These are phyloP conservation scores for Oryza australiensis DNA, from an alignment of 176 grass and related monocot species.

Conservation along the genomic window DNA sequence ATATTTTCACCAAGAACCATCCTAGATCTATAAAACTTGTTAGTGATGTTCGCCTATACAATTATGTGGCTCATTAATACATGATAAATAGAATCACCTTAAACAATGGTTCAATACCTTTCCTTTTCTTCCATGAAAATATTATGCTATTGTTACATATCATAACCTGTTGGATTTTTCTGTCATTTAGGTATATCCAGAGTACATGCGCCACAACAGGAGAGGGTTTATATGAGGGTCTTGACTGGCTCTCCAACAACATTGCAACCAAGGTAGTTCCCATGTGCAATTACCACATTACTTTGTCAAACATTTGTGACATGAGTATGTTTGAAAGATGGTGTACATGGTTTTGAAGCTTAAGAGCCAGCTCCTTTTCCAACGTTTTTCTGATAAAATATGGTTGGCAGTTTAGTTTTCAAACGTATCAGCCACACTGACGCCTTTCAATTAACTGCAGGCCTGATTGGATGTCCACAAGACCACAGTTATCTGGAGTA, in stretches of 20 bases:
- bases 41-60: background rate
- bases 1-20: background rate
- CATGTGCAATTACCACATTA: background rate
- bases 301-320: background rate
- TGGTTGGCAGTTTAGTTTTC: background rate
- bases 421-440: background rate
- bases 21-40: too few relatives aligned
- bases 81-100: background rate
- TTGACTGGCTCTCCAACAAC: constrained; percentile 76
- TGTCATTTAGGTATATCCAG: constrained; percentile 62
- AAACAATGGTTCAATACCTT: background rate
- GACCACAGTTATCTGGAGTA: background rate
- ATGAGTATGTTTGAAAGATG: background rate
- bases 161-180: background rate
- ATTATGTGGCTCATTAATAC: background rate
- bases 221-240: constrained; percentile 71
- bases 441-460: background rate
- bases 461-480: constrained; percentile 4
- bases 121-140: background rate
- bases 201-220: constrained; percentile 71
- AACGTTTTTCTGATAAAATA: background rate
- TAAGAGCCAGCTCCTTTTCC: background rate
- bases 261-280: constrained; percentile 70
- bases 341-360: background rate
- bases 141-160: background rate